A percentile compares a stretch with the other conserved stretches of the same genome.
Evolutionary conservation across 768 basidiomycete genomes (phyloP).

Genomic region (Leccinellum luteum): DNA sequence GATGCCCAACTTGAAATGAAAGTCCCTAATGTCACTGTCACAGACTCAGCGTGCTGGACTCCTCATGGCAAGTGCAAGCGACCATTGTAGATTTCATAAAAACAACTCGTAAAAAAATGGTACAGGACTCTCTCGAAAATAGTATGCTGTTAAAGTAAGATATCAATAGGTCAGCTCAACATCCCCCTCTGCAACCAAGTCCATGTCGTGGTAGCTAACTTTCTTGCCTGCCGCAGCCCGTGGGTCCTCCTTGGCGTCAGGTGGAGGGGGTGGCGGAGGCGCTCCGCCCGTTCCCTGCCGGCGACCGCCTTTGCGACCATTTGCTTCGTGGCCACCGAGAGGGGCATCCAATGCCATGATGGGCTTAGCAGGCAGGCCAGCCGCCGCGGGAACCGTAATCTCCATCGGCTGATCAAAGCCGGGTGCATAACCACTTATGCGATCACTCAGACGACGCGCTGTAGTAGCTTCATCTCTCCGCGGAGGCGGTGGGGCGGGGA

Average conservation of each 20-base stretch:
- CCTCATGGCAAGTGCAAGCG: conserved; percentile 26
- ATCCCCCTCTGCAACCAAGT: conserved; percentile 82
- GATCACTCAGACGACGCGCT: conserved; percentile 69
- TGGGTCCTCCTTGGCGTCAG: conserved; percentile 91
- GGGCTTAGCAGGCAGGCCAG: conserved; percentile 81
- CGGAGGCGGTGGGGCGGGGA: conserved; percentile 37
- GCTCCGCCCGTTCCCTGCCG: conserved; percentile 43
- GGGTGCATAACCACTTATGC: conserved; percentile 74
- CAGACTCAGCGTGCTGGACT: conserved; percentile 16
- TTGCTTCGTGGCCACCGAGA: conserved; percentile 36
- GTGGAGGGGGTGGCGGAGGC: conserved; percentile 75
- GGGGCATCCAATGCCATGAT: conserved; percentile 54
- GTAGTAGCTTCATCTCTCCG: conserved; percentile 59
- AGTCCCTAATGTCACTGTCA: conserved; percentile 29
- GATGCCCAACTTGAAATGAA: conserved; percentile 26
- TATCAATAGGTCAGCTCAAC: conserved; percentile 50
- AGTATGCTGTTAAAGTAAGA: conserved; percentile 25
- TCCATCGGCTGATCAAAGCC: conserved; percentile 41
- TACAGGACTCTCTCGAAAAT: conserved; percentile 23
- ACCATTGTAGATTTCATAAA: conserved; percentile 30
- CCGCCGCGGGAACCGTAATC: conserved; percentile 54
- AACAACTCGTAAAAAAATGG: conserved; percentile 13
- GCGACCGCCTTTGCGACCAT: conserved; percentile 36
- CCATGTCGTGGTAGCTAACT: conserved; percentile 95
- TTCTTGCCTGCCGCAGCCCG: conserved; percentile 84